Evolutionary conservation across 495 filamentous ascomycete species (phyloP).

Genomic region (Penicillium paradoxum): DNA sequence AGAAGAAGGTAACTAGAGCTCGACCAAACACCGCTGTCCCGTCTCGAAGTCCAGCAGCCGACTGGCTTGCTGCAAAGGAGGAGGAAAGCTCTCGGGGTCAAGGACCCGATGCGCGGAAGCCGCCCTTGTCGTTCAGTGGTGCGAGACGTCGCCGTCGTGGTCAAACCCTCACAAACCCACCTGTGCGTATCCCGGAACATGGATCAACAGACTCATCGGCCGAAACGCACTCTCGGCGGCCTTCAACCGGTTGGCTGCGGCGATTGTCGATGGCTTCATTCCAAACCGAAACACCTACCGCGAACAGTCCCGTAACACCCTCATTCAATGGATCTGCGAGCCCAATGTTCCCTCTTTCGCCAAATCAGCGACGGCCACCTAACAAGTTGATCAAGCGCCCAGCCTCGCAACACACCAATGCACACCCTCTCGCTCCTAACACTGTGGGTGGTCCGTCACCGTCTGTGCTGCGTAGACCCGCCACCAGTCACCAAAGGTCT

Average conservation of each 20-base stretch:
- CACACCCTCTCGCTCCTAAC: conserved; percentile 24
- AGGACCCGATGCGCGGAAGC: conserved; percentile 19
- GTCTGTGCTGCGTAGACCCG: conserved; percentile 65
- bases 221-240: conserved; percentile 42
- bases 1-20: conserved; percentile 20
- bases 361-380: conserved; percentile 48
- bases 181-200: conserved; percentile 27
- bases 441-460: conserved; percentile 46
- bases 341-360: conserved; percentile 51
- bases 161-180: conserved; percentile 37
- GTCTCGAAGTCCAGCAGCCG: conserved; percentile 12
- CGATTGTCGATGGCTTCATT: conserved; percentile 72
- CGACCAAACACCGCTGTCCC: conserved; percentile 24
- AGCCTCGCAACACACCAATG: conserved; percentile 54
- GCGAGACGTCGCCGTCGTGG: conserved; percentile 39
- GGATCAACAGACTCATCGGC: conserved; percentile 29
- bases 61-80: conserved; percentile 9
- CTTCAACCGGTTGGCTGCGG: conserved; percentile 68
- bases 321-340: conserved; percentile 67
- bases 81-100: conserved; percentile 10
- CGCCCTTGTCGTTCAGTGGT: conserved; percentile 51
- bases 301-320: conserved; percentile 60
- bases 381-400: conserved; percentile 90
- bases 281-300: conserved; percentile 63
- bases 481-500: conserved; percentile 82